These are phyloP conservation scores for Coemansia sp. DNA, from an alignment of 192 early-diverging fungal species.

Conservation along the genomic window DNA sequence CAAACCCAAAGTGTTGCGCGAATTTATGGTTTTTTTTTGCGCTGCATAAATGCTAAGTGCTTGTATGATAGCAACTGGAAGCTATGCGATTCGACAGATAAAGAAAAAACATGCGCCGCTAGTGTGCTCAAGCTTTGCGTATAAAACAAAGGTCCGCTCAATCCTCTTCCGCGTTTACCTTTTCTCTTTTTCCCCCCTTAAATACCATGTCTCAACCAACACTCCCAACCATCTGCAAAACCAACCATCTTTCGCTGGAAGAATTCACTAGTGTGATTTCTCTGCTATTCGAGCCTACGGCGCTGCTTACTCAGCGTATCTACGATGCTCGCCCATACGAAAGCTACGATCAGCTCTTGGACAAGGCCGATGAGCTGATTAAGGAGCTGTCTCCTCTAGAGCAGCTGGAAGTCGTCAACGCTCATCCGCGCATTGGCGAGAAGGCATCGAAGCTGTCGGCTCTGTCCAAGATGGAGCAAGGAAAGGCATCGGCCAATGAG, in stretches of 20 bases:
- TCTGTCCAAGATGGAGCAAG: constrained; percentile 70
- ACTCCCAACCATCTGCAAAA: constrained; percentile 64
- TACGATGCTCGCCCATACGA: constrained; percentile 68
- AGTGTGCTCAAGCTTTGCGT: background rate
- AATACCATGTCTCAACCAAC: constrained; percentile 34
- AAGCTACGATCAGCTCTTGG: constrained; percentile 68
- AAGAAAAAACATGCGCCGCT: background rate
- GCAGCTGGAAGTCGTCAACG: constrained; percentile 79
- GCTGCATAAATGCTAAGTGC: no score
- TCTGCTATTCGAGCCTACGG: constrained; percentile 81
- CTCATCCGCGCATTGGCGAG: constrained; percentile 86
- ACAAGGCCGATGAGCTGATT: constrained; percentile 54
- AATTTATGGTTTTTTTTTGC: no score
- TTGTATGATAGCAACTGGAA: background rate
- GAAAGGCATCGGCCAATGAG: constrained; percentile 52
- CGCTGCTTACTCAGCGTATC: constrained; percentile 71
- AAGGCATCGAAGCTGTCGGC: constrained; percentile 66
- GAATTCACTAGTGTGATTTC: constrained; percentile 63
- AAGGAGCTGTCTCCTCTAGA: constrained; percentile 59
- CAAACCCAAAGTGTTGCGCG: background rate
- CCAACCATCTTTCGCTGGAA: constrained; percentile 57
- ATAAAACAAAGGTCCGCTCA: background rate
- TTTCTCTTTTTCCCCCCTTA: background rate
- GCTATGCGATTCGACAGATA: background rate
- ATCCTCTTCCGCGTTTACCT: background rate